These are phyloP conservation scores for Actinomortierella ambigua DNA, from an alignment of 371 early-diverging fungal species.

Conservation along the genomic window DNA sequence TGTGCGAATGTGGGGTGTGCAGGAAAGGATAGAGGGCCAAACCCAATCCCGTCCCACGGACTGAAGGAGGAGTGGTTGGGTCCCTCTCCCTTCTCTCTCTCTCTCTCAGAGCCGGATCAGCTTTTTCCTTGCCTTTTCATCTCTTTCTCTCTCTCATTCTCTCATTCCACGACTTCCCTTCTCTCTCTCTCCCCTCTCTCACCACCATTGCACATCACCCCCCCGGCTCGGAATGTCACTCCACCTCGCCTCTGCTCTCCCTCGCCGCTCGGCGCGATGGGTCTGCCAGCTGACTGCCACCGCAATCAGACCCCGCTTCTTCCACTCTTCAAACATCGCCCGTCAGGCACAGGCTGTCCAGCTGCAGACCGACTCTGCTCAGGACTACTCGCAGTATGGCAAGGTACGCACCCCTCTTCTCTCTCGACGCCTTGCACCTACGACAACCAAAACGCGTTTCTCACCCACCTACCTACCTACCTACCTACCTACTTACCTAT, in stretches of 20 bases:
- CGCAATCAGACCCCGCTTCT: constrained; percentile 44
- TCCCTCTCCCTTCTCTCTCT: constrained; percentile 1
- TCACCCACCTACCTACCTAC: too few species aligned
- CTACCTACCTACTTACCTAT: too few species aligned
- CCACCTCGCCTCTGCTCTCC: constrained; percentile 45
- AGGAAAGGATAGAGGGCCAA: too few species aligned
- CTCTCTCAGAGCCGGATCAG: neutral
- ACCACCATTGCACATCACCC: constrained; percentile 2
- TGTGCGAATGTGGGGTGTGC: too few species aligned
- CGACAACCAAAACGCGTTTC: too few species aligned
- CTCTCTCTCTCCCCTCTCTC: neutral
- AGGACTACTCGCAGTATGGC: constrained; percentile 35
- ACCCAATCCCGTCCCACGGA: too few species aligned
- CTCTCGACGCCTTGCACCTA: too few species aligned
- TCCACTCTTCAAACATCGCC: constrained; percentile 26
- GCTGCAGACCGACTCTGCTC: constrained; percentile 11
- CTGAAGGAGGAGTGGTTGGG: too few species aligned
- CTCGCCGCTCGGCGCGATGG: constrained; percentile 44
- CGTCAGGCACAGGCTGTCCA: constrained; percentile 19
- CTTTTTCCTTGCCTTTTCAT: neutral
- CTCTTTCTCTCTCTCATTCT: neutral
- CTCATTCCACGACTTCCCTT: too few species aligned
- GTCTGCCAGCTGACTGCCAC: constrained; percentile 43
- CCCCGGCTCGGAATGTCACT: constrained; percentile 31
- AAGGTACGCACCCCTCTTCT: too few species aligned